Conservation (phyloP, 2,329 filamentous ascomycete genomes). For the Fusarium decemcellulare region DNA sequence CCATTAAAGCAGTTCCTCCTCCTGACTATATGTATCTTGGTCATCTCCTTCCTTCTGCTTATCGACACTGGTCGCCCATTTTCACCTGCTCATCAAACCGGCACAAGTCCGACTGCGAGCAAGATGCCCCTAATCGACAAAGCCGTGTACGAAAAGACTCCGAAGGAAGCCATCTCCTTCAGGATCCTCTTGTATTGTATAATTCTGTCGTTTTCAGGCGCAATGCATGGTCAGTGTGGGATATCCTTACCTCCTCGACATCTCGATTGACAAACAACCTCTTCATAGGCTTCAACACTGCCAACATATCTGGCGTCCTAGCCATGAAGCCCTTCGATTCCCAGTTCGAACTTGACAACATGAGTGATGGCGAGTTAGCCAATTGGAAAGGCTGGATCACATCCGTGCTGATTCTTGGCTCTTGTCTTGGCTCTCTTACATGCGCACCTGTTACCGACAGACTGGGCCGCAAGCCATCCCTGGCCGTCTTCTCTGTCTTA, state of each 20-base stretch:
- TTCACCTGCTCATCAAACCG: not conserved
- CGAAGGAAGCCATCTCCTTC: conserved; percentile 15
- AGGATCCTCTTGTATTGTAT: conserved; percentile 24
- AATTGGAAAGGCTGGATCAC: conserved; percentile 22
- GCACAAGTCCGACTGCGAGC: not conserved
- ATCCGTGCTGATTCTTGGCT: conserved; percentile 16
- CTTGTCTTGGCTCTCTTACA: conserved; percentile 14
- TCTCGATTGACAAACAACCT: not conserved
- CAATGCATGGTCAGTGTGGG: conserved; percentile 14
- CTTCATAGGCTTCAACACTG: conserved; percentile 21
- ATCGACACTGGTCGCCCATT: not conserved
- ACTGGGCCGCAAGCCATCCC: conserved; percentile 16
- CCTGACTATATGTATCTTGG: not conserved
- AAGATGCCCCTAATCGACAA: conserved; percentile 15
- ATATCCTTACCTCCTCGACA: not conserved
- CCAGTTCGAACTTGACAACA: conserved; percentile 6
- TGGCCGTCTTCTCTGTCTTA: conserved; percentile 11
- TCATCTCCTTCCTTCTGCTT: not conserved
- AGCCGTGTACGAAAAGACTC: conserved; percentile 11
- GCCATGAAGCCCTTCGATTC: conserved; percentile 18
- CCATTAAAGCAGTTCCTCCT: not conserved
- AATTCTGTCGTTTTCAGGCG: conserved; percentile 22
- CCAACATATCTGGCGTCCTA: conserved; percentile 23
- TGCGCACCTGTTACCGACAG: conserved; percentile 17
- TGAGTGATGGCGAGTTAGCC: conserved; percentile 7